A percentile compares a stretch with the other conserved stretches of the same genome.
Evolutionary conservation across 495 filamentous ascomycete species (phyloP).

Genomic region (Corynascus novoguineensis): DNA sequence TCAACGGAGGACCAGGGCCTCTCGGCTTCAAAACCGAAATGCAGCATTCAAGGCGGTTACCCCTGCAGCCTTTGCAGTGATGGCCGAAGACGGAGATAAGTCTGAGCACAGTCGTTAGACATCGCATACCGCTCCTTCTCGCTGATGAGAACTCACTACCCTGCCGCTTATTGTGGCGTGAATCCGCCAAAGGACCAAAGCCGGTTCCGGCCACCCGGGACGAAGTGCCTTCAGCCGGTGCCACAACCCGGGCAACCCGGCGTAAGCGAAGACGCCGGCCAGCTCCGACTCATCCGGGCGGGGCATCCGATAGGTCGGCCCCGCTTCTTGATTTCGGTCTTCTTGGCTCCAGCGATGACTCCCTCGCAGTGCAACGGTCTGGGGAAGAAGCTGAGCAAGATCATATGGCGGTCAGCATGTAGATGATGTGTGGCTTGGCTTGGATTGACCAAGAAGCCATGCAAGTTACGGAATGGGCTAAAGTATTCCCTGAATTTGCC

Average conservation of each 20-base stretch:
- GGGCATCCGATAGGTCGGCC: background rate
- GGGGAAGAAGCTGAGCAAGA: background rate
- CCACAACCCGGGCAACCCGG: background rate
- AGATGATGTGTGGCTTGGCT: no score
- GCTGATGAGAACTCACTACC: no score
- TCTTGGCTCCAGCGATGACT: background rate
- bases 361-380: background rate
- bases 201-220: background rate
- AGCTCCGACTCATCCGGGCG: background rate
- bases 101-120: background rate
- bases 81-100: slow-evolving; percentile 4
- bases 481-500: no score
- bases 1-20: background rate
- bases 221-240: background rate
- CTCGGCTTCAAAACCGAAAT: background rate
- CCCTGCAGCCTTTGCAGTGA: background rate
- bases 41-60: background rate
- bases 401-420: slow-evolving; percentile 1
- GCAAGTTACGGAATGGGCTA: no score
- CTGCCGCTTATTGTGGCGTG: background rate
- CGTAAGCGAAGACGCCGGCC: background rate
- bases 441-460: no score
- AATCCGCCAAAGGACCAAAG: background rate
- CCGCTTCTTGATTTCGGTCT: background rate
- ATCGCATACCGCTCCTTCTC: slow-evolving; percentile 2